A percentile compares a stretch with the other conserved stretches of the same genome.
Evolutionary conservation across 805 yeast species (phyloP).

Genomic region (Candida boleticola): DNA sequence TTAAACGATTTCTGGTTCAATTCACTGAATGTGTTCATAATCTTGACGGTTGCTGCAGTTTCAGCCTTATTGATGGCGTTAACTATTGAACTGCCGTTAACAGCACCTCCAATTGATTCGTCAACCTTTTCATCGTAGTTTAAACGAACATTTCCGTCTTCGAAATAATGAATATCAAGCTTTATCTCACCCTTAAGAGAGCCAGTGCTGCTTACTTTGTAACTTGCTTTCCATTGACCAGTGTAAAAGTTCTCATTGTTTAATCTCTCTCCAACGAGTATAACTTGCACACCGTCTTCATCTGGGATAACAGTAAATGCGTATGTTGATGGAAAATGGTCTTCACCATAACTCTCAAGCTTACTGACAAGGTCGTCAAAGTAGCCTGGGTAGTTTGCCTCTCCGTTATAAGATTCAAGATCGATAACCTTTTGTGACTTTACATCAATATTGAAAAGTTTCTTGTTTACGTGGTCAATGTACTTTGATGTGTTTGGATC

Average conservation of each 20-base stretch:
- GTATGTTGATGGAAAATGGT: conserved; percentile 62
- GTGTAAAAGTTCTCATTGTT: conserved; percentile 81
- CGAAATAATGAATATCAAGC: conserved; percentile 87
- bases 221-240: conserved; percentile 82
- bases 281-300: conserved; percentile 36
- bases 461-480: conserved; percentile 48
- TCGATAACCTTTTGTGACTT: conserved; percentile 48
- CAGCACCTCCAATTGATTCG: conserved; percentile 15
- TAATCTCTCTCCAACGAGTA: conserved; percentile 68
- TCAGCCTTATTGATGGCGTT: conserved; percentile 56
- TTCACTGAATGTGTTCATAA: conserved; percentile 62
- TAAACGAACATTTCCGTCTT: conserved; percentile 92
- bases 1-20: conserved; percentile 83
- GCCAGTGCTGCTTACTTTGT: conserved; percentile 26
- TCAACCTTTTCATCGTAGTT: conserved; percentile 39
- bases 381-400: conserved; percentile 23
- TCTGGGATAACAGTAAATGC: conserved; percentile 44
- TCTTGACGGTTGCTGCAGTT: conserved; percentile 52
- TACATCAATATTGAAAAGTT: conserved; percentile 61
- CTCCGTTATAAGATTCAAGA: conserved; percentile 40
- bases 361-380: conserved; percentile 26
- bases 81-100: conserved; percentile 29
- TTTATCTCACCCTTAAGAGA: conserved; percentile 51
- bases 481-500: conserved; percentile 40
- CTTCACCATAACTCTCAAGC: conserved; percentile 52